A percentile compares a stretch with the other conserved stretches of the same genome.
Conservation (phyloP, 2,329 filamentous ascomycete genomes). For the Sporothrix euskadiensis region DNA sequence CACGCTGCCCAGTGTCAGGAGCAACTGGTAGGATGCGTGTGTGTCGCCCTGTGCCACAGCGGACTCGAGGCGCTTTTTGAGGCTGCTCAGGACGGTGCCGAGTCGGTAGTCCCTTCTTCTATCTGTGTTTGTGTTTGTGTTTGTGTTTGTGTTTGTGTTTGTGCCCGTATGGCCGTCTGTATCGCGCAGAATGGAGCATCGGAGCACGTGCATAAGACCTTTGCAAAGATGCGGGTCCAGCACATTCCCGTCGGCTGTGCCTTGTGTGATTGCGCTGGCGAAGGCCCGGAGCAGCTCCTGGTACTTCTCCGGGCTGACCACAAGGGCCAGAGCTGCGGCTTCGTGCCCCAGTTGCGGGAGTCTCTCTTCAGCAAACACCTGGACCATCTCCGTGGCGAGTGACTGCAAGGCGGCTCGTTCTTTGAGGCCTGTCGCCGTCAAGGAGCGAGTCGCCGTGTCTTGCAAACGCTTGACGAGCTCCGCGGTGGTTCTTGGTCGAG, state of each 20-base stretch:
- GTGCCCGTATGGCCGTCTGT: neutral
- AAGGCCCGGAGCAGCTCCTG: neutral
- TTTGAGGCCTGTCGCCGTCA: neutral
- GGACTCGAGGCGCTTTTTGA: neutral
- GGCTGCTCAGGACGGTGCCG: neutral
- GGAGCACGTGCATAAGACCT: neutral
- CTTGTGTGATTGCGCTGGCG: neutral
- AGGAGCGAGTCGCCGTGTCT: neutral
- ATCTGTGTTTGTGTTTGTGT: neutral
- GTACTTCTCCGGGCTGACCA: neutral
- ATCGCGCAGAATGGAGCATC: neutral
- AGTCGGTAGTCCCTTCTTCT: neutral
- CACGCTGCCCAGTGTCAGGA: neutral
- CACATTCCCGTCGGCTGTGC: neutral
- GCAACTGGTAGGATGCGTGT: slow-evolving; percentile 6
- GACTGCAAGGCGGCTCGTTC: neutral
- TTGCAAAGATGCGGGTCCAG: neutral
- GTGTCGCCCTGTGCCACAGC: neutral
- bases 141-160: neutral
- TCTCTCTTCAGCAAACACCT: neutral
- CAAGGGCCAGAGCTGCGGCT: neutral
- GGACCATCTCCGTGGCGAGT: neutral
- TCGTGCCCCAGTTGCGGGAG: neutral
- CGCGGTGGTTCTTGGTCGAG: neutral
- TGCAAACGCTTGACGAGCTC: neutral